A percentile compares a stretch with the other conserved stretches of the same genome.
Evolutionary conservation across 352 stramenopile species (phyloP).

Genomic region (Albugo candida): DNA sequence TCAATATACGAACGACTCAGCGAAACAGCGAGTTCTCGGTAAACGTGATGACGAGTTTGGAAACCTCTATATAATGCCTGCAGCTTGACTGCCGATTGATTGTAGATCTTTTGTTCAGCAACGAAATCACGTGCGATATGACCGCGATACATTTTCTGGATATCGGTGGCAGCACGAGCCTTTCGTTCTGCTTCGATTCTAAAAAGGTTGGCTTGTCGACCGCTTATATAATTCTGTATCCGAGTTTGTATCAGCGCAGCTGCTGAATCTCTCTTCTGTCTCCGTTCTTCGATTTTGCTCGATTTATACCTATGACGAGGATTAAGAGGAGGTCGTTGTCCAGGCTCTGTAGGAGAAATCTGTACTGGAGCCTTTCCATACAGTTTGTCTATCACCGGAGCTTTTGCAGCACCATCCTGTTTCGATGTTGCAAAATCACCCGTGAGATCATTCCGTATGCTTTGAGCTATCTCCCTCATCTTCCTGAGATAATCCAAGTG

Average conservation of each 20-base stretch:
- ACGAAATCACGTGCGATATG: not conserved
- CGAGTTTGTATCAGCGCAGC: too few species aligned
- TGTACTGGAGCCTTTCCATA: too few species aligned
- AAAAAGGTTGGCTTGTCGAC: too few species aligned
- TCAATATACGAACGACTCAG: constrained; percentile 49
- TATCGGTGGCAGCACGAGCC: not conserved
- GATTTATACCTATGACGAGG: too few species aligned
- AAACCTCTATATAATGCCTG: constrained; percentile 4
- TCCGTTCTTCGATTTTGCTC: too few species aligned
- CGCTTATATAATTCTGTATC: too few species aligned
- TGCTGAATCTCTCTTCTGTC: too few species aligned
- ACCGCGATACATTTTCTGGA: not conserved
- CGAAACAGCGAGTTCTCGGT: constrained; percentile 12
- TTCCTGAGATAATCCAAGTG: constrained; percentile 50
- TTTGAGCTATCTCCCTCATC: constrained; percentile 47
- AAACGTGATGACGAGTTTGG: constrained; percentile 9
- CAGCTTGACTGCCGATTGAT: constrained; percentile 1
- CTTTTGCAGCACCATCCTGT: too few species aligned
- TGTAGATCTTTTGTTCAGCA: not conserved
- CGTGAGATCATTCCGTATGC: constrained; percentile 33
- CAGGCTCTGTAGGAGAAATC: too few species aligned
- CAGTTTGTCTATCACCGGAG: too few species aligned
- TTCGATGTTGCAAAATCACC: not conserved
- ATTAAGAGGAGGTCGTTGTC: too few species aligned
- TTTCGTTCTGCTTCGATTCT: constrained; percentile 1